Conservation (phyloP, 331 rosid genomes). For the Pyracantha coccinea region DNA sequence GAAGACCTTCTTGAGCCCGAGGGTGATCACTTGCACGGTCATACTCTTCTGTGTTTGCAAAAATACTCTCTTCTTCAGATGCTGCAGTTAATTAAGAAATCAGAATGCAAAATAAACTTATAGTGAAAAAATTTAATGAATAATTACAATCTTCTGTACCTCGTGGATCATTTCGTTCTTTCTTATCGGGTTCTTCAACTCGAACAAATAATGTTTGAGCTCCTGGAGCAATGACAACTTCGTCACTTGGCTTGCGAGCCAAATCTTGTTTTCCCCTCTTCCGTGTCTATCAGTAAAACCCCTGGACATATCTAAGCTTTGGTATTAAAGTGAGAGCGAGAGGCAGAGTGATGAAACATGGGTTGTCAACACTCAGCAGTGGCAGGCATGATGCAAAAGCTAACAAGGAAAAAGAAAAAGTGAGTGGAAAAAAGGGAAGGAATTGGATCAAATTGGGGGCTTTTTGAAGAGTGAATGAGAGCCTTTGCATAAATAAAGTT, state of each 20-base stretch:
- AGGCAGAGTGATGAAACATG: constrained; percentile 44
- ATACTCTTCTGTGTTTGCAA: not conserved
- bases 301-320: constrained; percentile 12
- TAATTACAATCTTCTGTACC: constrained; percentile 36
- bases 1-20: constrained; percentile 27
- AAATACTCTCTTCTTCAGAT: constrained; percentile 4
- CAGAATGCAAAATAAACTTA: not conserved
- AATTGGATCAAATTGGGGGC: constrained; percentile 25
- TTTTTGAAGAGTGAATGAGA: constrained; percentile 25
- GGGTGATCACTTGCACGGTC: constrained; percentile 14
- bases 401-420: constrained; percentile 37
- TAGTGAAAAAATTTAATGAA: not conserved
- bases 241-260: constrained; percentile 11
- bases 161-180: constrained; percentile 22
- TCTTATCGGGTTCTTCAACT: constrained; percentile 15
- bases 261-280: constrained; percentile 17
- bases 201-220: constrained; percentile 8
- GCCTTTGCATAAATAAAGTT: constrained; percentile 34
- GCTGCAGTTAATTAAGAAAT: constrained; percentile 9
- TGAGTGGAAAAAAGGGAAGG: constrained; percentile 9
- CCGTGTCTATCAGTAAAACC: constrained; percentile 12
- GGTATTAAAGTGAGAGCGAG: constrained; percentile 19
- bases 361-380: constrained; percentile 27
- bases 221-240: constrained; percentile 13
- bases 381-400: constrained; percentile 47